These are phyloP conservation scores for Phyllosticta citribraziliensis DNA, from an alignment of 2,329 filamentous ascomycete species.

Conservation along the genomic window DNA sequence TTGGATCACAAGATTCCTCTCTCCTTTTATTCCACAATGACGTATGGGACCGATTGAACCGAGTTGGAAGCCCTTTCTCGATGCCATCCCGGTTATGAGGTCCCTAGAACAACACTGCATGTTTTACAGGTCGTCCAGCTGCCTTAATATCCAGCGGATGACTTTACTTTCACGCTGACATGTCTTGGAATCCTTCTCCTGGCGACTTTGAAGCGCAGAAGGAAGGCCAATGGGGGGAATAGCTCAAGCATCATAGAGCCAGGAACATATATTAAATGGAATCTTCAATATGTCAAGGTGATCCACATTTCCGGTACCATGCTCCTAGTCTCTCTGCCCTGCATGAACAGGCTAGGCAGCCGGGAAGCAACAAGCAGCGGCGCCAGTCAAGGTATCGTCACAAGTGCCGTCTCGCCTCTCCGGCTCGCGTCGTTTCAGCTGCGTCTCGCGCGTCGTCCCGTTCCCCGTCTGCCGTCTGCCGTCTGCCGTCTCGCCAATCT, in stretches of 20 bases:
- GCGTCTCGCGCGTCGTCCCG: neutral
- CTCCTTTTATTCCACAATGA: neutral
- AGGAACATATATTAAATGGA: too few species aligned
- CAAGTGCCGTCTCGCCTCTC: neutral
- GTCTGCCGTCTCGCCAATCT: neutral
- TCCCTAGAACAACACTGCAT: neutral
- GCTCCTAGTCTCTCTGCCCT: too few species aligned
- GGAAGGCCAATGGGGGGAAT: too few species aligned
- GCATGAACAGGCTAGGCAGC: neutral
- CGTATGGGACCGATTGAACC: neutral
- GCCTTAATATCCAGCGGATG: neutral
- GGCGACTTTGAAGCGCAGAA: too few species aligned
- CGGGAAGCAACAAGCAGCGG: too few species aligned
- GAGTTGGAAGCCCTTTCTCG: neutral
- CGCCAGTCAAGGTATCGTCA: neutral
- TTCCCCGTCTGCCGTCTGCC: neutral
- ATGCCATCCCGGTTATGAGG: neutral
- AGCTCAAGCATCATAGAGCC: too few species aligned
- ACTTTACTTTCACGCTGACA: neutral
- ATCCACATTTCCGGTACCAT: too few species aligned
- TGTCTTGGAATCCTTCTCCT: neutral
- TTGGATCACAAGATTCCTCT: neutral
- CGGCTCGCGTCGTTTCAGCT: neutral
- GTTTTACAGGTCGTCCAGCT: neutral
- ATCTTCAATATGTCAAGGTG: too few species aligned